These are phyloP conservation scores for Forsythia suspensa DNA, from an alignment of 257 asterid genomes.

Conservation along the genomic window DNA sequence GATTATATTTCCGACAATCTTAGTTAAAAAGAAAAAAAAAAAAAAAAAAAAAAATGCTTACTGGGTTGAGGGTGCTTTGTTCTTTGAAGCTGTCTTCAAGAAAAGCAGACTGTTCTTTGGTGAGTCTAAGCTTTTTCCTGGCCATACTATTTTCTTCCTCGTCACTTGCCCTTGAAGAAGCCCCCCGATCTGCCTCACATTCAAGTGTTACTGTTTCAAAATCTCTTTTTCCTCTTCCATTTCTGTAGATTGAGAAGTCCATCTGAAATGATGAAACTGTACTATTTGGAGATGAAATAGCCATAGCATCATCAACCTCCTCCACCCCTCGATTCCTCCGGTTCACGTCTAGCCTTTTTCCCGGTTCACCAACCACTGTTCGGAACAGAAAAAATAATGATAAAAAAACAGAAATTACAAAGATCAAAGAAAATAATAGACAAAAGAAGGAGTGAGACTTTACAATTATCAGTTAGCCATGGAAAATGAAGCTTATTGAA, in stretches of 20 bases:
- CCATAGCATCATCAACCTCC: slow-evolving; percentile 25
- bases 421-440: neutral
- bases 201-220: slow-evolving; percentile 6
- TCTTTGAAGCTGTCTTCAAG: slow-evolving; percentile 94
- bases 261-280: slow-evolving; percentile 55
- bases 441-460: neutral
- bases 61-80: slow-evolving; percentile 91
- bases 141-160: slow-evolving; percentile 47
- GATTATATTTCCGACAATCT: too few species aligned
- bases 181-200: slow-evolving; percentile 21
- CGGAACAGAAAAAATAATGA: too few species aligned
- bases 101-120: slow-evolving; percentile 79
- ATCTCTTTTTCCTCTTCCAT: slow-evolving; percentile 34
- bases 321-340: slow-evolving; percentile 26
- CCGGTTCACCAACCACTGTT: slow-evolving; percentile 43
- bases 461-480: slow-evolving; percentile 69
- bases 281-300: slow-evolving; percentile 47
- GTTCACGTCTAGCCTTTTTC: slow-evolving; percentile 30
- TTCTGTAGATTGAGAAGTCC: slow-evolving; percentile 42
- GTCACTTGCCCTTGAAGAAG: slow-evolving; percentile 67
- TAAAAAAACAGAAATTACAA: neutral
- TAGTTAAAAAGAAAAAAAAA: too few species aligned
- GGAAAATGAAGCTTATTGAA: slow-evolving; percentile 41
- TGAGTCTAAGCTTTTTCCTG: slow-evolving; percentile 75
- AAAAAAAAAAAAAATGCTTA: neutral